Percentiles rank a stretch among this genome's conserved stretches.
These are phyloP conservation scores for Stentor roeselii DNA, from an alignment of 73 alveolate species.

Conservation along the genomic window DNA sequence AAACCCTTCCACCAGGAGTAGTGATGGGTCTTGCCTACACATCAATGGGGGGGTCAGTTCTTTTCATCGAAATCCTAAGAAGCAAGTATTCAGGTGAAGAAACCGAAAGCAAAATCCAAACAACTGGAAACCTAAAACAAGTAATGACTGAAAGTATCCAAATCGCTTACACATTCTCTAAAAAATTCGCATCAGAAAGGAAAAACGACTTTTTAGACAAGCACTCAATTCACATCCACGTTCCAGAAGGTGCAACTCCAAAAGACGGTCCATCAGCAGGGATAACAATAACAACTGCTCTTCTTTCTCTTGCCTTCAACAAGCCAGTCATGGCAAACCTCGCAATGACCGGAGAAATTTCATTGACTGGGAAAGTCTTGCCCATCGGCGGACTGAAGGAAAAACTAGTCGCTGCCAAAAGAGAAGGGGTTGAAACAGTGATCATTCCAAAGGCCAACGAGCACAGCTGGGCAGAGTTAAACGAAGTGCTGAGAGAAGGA, in stretches of 20 bases:
- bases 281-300: slow-evolving; percentile 74
- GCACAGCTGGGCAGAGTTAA: slow-evolving; percentile 36
- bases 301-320: slow-evolving; percentile 62
- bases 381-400: slow-evolving; percentile 29
- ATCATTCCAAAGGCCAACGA: slow-evolving; percentile 53
- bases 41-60: slow-evolving; percentile 72
- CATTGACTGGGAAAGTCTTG: slow-evolving; percentile 79
- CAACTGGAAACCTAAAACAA: slow-evolving; percentile 72
- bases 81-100: slow-evolving; percentile 26
- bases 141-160: slow-evolving; percentile 75
- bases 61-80: slow-evolving; percentile 64
- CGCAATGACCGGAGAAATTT: slow-evolving; percentile 89
- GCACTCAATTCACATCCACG: slow-evolving; percentile 65
- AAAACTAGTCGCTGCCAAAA: slow-evolving; percentile 56
- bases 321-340: slow-evolving; percentile 55
- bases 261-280: slow-evolving; percentile 94
- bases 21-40: slow-evolving; percentile 87
- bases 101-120: slow-evolving; percentile 34
- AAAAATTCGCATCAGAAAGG: slow-evolving; percentile 45
- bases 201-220: slow-evolving; percentile 41
- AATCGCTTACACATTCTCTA: slow-evolving; percentile 72
- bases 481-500: slow-evolving; percentile 42
- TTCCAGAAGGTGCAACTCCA: slow-evolving; percentile 87
- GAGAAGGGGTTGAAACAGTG: slow-evolving; percentile 57
- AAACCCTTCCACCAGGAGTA: slow-evolving; percentile 56